Evolutionary conservation across 2,329 filamentous ascomycete species (phyloP).

Genomic region (Blastomyces gilchristii): DNA sequence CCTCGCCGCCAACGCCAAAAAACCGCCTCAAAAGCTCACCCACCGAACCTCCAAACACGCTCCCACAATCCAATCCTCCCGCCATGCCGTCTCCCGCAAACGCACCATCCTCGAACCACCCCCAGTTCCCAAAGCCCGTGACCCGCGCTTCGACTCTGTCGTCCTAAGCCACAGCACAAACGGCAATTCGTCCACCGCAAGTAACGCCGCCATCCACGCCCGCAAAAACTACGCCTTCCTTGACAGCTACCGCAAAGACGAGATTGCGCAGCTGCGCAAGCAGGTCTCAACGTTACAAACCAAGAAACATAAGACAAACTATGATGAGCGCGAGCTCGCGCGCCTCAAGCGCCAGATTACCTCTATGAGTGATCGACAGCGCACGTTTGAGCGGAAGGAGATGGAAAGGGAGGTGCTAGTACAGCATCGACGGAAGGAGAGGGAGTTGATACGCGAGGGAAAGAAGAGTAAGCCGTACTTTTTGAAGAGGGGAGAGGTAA

Average conservation of each 20-base stretch:
- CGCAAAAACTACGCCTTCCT: conserved; percentile 77
- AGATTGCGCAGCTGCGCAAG: conserved; percentile 60
- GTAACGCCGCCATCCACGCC: conserved; percentile 35
- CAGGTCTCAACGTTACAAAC: background rate
- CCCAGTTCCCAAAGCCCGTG: conserved; percentile 54
- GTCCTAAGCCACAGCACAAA: conserved; percentile 29
- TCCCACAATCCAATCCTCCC: conserved; percentile 70
- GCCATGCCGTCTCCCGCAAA: conserved; percentile 69
- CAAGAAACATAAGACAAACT: conserved; percentile 52
- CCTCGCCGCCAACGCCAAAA: conserved; percentile 43
- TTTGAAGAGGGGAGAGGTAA: conserved; percentile 84
- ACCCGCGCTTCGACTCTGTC: conserved; percentile 77
- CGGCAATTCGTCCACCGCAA: conserved; percentile 34
- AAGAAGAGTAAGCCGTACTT: conserved; percentile 75
- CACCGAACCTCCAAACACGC: conserved; percentile 67
- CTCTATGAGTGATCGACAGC: conserved; percentile 68
- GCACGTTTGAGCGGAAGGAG: conserved; percentile 59
- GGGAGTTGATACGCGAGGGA: conserved; percentile 72
- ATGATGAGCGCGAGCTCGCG: conserved; percentile 56
- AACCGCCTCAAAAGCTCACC: conserved; percentile 21
- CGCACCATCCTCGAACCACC: conserved; percentile 57
- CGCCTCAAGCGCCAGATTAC: conserved; percentile 61
- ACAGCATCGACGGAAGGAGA: conserved; percentile 72
- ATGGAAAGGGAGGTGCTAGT: conserved; percentile 58
- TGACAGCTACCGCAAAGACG: conserved; percentile 71